Evolutionary conservation across 2,329 filamentous ascomycete genomes (phyloP).

Genomic region (Aspergillus pseudoterreus): DNA sequence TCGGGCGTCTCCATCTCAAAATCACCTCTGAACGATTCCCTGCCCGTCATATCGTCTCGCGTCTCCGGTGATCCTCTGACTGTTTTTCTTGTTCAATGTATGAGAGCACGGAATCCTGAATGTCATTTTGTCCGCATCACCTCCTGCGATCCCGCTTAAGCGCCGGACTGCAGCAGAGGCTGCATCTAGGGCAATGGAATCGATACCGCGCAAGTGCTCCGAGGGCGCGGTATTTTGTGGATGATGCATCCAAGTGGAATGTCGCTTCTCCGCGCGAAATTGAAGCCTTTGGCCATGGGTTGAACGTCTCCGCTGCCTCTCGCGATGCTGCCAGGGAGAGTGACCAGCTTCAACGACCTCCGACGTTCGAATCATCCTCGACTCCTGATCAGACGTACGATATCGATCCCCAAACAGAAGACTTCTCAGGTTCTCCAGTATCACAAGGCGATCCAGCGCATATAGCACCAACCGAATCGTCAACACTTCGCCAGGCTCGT

Average conservation of each 20-base stretch:
- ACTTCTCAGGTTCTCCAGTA: too few species aligned
- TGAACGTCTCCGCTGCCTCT: neutral
- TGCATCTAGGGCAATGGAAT: slow-evolving; percentile 19
- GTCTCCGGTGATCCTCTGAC: neutral
- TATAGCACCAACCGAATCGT: neutral
- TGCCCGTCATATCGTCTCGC: slow-evolving; percentile 4
- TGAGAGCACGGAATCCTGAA: slow-evolving; percentile 27
- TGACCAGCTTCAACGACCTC: too few species aligned
- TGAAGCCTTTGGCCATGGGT: neutral
- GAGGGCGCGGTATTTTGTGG: slow-evolving; percentile 6
- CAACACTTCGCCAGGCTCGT: neutral
- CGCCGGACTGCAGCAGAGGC: slow-evolving; percentile 20
- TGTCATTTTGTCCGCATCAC: slow-evolving; percentile 31
- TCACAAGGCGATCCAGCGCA: neutral
- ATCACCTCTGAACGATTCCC: neutral
- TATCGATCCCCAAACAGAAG: too few species aligned
- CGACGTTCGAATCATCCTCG: too few species aligned
- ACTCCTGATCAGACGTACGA: too few species aligned
- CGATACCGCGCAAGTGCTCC: slow-evolving; percentile 12
- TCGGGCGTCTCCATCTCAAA: slow-evolving; percentile 7
- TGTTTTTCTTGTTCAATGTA: slow-evolving; percentile 16
- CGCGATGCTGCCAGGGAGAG: neutral
- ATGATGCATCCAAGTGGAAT: slow-evolving; percentile 13
- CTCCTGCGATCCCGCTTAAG: slow-evolving; percentile 28
- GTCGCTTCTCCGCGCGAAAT: neutral